phyloP scores from a whole-genome alignment of 345 rosid species.

The Eucalyptus cloeziana region DNA sequence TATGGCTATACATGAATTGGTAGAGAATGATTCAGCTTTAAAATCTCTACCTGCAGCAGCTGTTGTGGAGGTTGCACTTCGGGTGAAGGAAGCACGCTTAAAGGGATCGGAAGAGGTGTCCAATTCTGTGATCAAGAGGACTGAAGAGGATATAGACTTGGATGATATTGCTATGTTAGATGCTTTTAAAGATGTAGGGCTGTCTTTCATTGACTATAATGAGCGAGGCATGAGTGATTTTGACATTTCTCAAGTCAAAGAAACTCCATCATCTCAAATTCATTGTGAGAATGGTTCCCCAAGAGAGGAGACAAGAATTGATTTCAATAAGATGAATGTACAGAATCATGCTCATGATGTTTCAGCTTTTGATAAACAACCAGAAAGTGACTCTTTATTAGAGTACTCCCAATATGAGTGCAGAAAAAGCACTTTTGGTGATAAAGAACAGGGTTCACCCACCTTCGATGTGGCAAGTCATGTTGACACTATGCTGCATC shows the following conservation, averaged over 20 bases:
- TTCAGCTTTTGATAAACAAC: neutral
- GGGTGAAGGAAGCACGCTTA: conserved; percentile 47
- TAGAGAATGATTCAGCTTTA: conserved; percentile 15
- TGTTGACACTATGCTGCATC: neutral
- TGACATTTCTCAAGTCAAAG: conserved; percentile 34
- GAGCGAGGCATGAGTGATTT: conserved; percentile 2
- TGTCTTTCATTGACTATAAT: conserved; percentile 4
- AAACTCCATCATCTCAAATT: conserved; percentile 21
- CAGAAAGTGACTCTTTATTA: neutral
- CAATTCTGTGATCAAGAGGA: conserved; percentile 3
- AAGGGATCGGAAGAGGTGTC: conserved; percentile 6
- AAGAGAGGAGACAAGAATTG: neutral
- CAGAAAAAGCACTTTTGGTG: neutral
- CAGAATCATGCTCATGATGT: neutral
- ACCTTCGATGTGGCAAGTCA: neutral
- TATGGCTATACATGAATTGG: conserved; percentile 39
- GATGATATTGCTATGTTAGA: conserved; percentile 34
- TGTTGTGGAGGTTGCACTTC: conserved; percentile 50
- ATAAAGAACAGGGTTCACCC: neutral
- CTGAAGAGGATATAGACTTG: conserved; percentile 20
- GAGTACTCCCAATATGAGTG: neutral
- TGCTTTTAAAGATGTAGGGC: conserved; percentile 46
- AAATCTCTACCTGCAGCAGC: conserved; percentile 14
- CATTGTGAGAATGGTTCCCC: neutral
- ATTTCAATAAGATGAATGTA: neutral